Evolutionary conservation across 2,329 filamentous ascomycete species (phyloP), one percentile per base, ranked within the genome.

Genomic region (Xylariales sp.): DNA sequence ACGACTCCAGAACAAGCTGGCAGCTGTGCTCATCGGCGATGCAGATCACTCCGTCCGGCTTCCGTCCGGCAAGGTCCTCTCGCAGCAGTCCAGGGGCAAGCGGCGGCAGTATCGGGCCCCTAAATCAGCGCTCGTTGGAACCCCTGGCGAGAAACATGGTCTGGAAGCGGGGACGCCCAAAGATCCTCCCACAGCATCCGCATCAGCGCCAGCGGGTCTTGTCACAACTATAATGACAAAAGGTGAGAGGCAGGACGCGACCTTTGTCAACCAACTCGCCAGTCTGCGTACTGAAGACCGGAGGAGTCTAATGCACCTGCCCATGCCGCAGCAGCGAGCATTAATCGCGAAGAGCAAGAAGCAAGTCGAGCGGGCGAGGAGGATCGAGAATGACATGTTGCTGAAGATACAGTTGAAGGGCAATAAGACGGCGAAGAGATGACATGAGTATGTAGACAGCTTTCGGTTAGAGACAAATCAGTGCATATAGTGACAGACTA

Each of bases 11-110:
- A 10, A 8, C 7, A 7, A 7, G 29, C 29, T 10, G 7, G 14
- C 7, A 4, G 32, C 7, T 9, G 21, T 10, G n/a, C 12, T 19
- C 12, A 18, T 34, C 2, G n/a, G n/a, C n/a, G 14, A 34, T 10
- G 14, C 12, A 11, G 36, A 53, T 36, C 47, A 53, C 32, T 49
- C 48, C 24, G 49, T 55, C n/a, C 51, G 51, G 10, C 46, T 56
- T 16, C 50, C 52, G 10, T 55, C 53, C 4, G 53, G 53, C 1
- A 56, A 42, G 38, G 51, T 55, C 1, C 49, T 56, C 50, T 54
- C 46, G 20, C 47, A 37, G 41, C 47, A 53, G 5, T 24, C 12
- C 25, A 40, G 40, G 16, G 46, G 47, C 8, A 20, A 29, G 22
- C 47, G 50, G 31, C 47, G 48, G 21, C 50, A 45, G 33, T 37